phyloP scores from a whole-genome alignment of 2,329 filamentous ascomycete genomes.

The Fusarium sp. region DNA sequence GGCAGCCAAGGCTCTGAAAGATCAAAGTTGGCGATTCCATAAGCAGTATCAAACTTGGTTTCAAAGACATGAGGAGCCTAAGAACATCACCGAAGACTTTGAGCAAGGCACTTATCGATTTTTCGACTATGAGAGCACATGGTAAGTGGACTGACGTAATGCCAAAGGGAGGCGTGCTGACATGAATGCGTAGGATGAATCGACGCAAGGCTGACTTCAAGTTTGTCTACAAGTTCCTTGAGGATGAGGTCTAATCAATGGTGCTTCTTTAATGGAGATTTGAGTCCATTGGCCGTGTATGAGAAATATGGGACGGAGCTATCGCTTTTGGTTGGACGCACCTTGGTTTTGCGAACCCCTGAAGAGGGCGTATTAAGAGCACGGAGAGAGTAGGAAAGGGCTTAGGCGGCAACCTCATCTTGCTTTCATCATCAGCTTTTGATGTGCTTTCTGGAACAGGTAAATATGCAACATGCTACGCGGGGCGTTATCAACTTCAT shows the following conservation, averaged over 20 bases:
- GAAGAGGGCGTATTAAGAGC: slow-evolving; percentile 18
- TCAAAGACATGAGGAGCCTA: slow-evolving; percentile 96
- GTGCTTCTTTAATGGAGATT: not conserved
- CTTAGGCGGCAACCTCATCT: slow-evolving; percentile 15
- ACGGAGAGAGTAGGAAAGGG: slow-evolving; percentile 12
- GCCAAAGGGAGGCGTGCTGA: slow-evolving; percentile 19
- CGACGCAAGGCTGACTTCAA: slow-evolving; percentile 97
- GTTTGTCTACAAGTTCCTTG: slow-evolving; percentile 96
- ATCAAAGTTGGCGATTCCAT: slow-evolving; percentile 98
- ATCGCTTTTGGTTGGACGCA: slow-evolving; percentile 28
- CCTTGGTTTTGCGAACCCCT: slow-evolving; percentile 29
- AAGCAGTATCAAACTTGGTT: slow-evolving; percentile 99
- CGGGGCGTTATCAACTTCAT: slow-evolving; percentile 24
- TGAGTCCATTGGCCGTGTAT: slow-evolving; percentile 4
- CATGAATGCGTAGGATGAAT: slow-evolving; percentile 81
- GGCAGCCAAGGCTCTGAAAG: slow-evolving; percentile 95
- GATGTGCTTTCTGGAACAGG: slow-evolving; percentile 26
- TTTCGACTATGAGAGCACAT: slow-evolving; percentile 99
- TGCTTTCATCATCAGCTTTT: slow-evolving; percentile 20
- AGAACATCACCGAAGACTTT: slow-evolving; percentile 97
- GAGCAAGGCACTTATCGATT: slow-evolving; percentile 99
- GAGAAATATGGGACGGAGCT: slow-evolving; percentile 28
- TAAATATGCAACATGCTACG: slow-evolving; percentile 25
- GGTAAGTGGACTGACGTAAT: slow-evolving; percentile 66
- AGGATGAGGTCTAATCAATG: slow-evolving; percentile 78